Conservation (phyloP, 257 asterid species). For the Solanum appendiculatum region DNA sequence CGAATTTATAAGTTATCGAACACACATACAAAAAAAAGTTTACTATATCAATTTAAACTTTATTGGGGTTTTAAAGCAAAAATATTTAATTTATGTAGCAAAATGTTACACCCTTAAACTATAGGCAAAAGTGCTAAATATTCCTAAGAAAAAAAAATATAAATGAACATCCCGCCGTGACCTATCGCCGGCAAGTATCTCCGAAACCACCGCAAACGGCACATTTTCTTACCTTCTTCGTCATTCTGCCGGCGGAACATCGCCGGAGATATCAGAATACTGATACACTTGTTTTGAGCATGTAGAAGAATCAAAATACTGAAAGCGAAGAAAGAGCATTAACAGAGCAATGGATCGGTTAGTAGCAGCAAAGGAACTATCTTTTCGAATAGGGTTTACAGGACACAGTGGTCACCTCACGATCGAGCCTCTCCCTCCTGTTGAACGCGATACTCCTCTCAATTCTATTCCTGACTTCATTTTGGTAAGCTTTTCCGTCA, state of each 20-base stretch:
- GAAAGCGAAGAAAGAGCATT: background rate
- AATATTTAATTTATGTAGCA: background rate
- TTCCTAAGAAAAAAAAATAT: background rate
- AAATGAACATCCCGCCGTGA: background rate
- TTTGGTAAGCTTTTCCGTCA: conserved; percentile 40
- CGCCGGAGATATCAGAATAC: background rate
- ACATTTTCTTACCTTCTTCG: background rate
- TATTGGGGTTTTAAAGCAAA: background rate
- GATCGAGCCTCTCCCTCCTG: conserved; percentile 83
- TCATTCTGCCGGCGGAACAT: background rate
- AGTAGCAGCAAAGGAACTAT: conserved; percentile 44
- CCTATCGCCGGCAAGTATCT: background rate
- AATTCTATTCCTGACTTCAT: conserved; percentile 72
- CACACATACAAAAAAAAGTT: background rate
- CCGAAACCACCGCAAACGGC: background rate
- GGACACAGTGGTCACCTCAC: conserved; percentile 86
- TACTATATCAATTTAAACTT: background rate
- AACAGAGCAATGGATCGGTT: conserved; percentile 39
- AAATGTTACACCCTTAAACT: background rate
- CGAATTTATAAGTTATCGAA: background rate
- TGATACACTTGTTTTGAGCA: background rate
- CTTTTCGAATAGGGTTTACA: conserved; percentile 80
- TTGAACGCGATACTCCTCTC: conserved; percentile 43
- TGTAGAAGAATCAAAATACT: background rate
- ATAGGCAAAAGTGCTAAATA: background rate